Evolutionary conservation across 2,329 filamentous ascomycete species (phyloP).

Genomic region (Seiridium cupressi): DNA sequence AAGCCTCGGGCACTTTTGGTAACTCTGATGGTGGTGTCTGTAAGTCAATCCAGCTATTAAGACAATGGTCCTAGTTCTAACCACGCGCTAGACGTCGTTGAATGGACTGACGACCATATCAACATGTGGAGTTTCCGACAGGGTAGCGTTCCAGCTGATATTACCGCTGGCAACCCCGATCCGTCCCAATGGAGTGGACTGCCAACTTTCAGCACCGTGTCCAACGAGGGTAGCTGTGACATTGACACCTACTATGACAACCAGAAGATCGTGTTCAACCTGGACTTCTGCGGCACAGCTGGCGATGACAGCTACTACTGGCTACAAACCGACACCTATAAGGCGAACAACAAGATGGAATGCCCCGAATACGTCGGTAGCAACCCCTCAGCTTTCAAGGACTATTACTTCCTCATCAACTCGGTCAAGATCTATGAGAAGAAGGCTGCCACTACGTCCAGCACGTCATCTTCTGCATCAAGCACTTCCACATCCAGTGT

Average conservation of each 20-base stretch:
- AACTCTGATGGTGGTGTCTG: slow-evolving; percentile 38
- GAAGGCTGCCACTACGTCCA: background rate
- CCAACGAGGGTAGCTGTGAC: slow-evolving; percentile 25
- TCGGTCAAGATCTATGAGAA: slow-evolving; percentile 6
- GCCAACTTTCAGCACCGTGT: slow-evolving; percentile 19
- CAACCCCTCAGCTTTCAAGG: slow-evolving; percentile 14
- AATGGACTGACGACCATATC: slow-evolving; percentile 61
- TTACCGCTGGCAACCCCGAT: slow-evolving; percentile 26
- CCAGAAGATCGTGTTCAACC: slow-evolving; percentile 24
- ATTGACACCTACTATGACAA: slow-evolving; percentile 23
- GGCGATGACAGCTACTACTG: slow-evolving; percentile 15
- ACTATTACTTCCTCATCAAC: slow-evolving; percentile 18
- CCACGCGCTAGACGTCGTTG: slow-evolving; percentile 49
- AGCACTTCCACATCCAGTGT: background rate
- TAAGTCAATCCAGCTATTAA: slow-evolving; percentile 18
- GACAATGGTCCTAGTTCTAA: slow-evolving; percentile 39
- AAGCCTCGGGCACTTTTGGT: slow-evolving; percentile 33
- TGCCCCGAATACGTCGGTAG: slow-evolving; percentile 18
- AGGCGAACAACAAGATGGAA: slow-evolving; percentile 12
- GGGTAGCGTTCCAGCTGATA: slow-evolving; percentile 46
- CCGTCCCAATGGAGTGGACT: slow-evolving; percentile 13
- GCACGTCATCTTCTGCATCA: slow-evolving; percentile 7
- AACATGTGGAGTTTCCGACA: slow-evolving; percentile 66
- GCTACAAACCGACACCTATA: slow-evolving; percentile 14
- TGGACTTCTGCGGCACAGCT: slow-evolving; percentile 17